Conservation (phyloP, 306 rosid species). For the Clitoria ternatea region DNA sequence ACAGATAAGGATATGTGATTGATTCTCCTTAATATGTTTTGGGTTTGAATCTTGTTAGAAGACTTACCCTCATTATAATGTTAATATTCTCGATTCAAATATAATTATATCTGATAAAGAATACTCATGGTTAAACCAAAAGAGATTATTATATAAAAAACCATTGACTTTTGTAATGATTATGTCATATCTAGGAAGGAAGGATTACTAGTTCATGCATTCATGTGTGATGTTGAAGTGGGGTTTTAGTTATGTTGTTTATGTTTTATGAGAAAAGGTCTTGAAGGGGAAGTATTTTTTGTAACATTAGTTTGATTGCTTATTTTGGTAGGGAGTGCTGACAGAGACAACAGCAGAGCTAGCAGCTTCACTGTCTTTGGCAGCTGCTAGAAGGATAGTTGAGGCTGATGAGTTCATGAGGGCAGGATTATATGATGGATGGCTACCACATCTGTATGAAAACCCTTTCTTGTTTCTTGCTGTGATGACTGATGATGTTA, state of each 20-base stretch:
- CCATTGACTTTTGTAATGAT: too few relatives aligned
- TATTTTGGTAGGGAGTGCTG: conserved; percentile 77
- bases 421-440: conserved; percentile 93
- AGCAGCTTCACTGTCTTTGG: conserved; percentile 85
- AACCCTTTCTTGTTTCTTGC: not conserved
- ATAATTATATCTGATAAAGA: too few relatives aligned
- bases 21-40: too few relatives aligned
- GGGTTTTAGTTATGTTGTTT: not conserved
- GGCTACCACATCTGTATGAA: conserved; percentile 94
- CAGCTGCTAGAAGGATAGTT: conserved; percentile 97
- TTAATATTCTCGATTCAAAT: too few relatives aligned
- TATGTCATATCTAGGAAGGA: too few relatives aligned
- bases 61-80: too few relatives aligned
- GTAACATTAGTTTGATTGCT: conserved; percentile 13
- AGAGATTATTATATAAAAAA: too few relatives aligned
- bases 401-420: conserved; percentile 99
- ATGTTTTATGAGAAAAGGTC: not conserved
- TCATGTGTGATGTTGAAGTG: not conserved
- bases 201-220: not conserved
- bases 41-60: too few relatives aligned
- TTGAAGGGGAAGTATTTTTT: conserved; percentile 8
- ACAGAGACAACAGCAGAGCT: conserved; percentile 98
- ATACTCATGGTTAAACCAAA: too few relatives aligned
- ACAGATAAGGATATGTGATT: too few relatives aligned
- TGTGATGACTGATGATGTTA: not conserved